phyloP scores from a whole-genome alignment of 1,284 basidiomycete species.

The Termitomyces sp. region DNA sequence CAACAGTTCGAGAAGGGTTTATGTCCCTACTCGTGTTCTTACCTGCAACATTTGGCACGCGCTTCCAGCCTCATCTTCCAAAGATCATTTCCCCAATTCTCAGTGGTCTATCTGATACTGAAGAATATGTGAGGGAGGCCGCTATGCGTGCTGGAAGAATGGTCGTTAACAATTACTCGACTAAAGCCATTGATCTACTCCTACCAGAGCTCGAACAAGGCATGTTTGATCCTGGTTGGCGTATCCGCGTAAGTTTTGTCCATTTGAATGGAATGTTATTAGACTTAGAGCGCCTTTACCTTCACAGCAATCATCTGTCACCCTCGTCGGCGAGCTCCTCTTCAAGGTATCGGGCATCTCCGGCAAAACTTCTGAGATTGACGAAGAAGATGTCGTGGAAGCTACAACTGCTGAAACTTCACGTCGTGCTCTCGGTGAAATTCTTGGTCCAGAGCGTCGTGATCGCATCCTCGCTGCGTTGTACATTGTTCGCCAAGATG shows the following conservation, averaged over 20 bases:
- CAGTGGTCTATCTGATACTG: slow-evolving; percentile 87
- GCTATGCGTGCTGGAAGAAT: slow-evolving; percentile 99
- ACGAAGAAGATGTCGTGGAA: slow-evolving; percentile 76
- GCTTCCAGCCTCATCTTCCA: slow-evolving; percentile 94
- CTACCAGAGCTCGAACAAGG: slow-evolving; percentile 93
- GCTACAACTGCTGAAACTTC: slow-evolving; percentile 71
- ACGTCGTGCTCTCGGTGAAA: slow-evolving; percentile 80
- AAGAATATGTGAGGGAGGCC: slow-evolving; percentile 93
- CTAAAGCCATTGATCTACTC: slow-evolving; percentile 88
- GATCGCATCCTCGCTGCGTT: slow-evolving; percentile 89
- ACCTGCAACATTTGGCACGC: slow-evolving; percentile 92
- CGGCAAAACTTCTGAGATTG: slow-evolving; percentile 73
- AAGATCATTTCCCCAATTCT: slow-evolving; percentile 95
- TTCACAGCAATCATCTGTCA: slow-evolving; percentile 84
- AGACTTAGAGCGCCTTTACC: slow-evolving; percentile 10
- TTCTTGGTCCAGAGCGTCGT: slow-evolving; percentile 84
- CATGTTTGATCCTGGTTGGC: slow-evolving; percentile 94
- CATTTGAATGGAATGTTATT: neutral
- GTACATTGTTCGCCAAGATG: slow-evolving; percentile 93
- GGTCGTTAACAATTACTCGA: slow-evolving; percentile 96
- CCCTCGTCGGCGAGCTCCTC: slow-evolving; percentile 91
- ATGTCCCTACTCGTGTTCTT: slow-evolving; percentile 97
- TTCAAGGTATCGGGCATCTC: slow-evolving; percentile 99
- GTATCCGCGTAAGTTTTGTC: slow-evolving; percentile 71
- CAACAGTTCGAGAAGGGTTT: slow-evolving; percentile 96